Base-by-base conservation (phyloP, 179 eudicot species). In the Patellifolia procumbens region DNA sequence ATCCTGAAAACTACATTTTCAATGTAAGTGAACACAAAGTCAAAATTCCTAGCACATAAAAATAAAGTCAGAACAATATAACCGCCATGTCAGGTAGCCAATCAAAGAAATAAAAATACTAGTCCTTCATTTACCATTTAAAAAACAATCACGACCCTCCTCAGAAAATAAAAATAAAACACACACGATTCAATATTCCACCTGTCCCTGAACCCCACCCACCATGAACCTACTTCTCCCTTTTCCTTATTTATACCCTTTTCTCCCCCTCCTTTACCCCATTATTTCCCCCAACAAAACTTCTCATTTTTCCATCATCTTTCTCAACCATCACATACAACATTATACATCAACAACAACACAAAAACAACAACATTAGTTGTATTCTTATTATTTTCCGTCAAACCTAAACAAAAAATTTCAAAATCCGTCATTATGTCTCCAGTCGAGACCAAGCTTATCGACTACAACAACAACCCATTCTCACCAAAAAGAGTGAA, bases 141-240 rank as follows among this genome's bases (percentile, higher is more conserved):
- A 22, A 68, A 68, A 22, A 55, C 43, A 64, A 59, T 64, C 45
- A 78, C 80, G 70, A 63, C 58, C 55, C 64, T 39, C 46, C 5
- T 9, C 43, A 7, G 8, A 39, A 39, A 39, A 37, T 37, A 39
- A 39, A 39, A 2, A 0, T 39, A 3, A 39, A 5, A n/a, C n/a
- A n/a, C 8, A 39, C 43, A 39, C 43, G 43, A 39, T 39, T 9
- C 43, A 15, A n/a, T 0, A 17, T 1, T 49, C 75, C 79, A 78
- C 79, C 82, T 78, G 82, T 82, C 79, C 56, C 28, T 1, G 19
- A 12, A 32, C 0, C 53, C 45, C 76, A 60, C 79, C 91, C 34
- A 76, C 68, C 67, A 66, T 49, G 29, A 82, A 86, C 76, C 76
- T 32, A 78, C 73, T 56, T 17, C 17, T 74, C 86, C 86, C 77